Percentiles rank a stretch among this genome's conserved stretches.
Conservation (phyloP, 768 basidiomycete genomes). For the Thelephora aurantiotincta region DNA sequence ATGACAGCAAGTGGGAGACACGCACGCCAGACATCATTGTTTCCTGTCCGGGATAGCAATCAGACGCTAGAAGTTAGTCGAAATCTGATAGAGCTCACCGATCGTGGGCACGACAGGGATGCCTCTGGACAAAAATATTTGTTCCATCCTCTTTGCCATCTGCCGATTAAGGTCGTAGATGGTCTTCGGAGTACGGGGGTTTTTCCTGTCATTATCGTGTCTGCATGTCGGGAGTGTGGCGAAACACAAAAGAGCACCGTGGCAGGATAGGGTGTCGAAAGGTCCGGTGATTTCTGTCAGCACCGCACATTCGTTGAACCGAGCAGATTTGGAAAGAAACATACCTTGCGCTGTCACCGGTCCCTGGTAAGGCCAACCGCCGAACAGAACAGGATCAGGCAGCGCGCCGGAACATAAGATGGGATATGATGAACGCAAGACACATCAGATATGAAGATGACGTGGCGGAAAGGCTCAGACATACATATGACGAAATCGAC, state of each 20-base stretch:
- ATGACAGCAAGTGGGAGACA: slow-evolving; percentile 2
- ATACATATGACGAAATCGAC: slow-evolving; percentile 85
- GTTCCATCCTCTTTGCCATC: slow-evolving; percentile 55
- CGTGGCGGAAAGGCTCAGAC: slow-evolving; percentile 11
- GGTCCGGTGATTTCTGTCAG: too few species aligned
- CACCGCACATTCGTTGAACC: too few species aligned
- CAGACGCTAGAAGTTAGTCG: slow-evolving; percentile 4
- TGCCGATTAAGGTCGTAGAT: slow-evolving; percentile 63
- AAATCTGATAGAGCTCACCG: slow-evolving; percentile 25
- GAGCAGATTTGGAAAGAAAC: neutral
- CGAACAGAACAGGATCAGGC: neutral
- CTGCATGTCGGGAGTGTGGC: slow-evolving; percentile 19
- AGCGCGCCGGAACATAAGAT: neutral
- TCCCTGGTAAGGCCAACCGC: slow-evolving; percentile 35
- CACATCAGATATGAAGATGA: slow-evolving; percentile 1
- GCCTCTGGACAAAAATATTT: slow-evolving; percentile 52
- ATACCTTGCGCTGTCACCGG: slow-evolving; percentile 63
- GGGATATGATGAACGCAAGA: neutral
- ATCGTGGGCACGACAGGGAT: slow-evolving; percentile 75
- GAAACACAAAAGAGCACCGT: neutral
- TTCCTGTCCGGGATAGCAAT: slow-evolving; percentile 32
- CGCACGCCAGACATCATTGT: slow-evolving; percentile 88
- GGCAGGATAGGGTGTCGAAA: neutral
- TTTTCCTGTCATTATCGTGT: slow-evolving; percentile 71
- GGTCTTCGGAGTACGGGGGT: slow-evolving; percentile 71